These are phyloP conservation scores for Dipodascus geniculatus DNA, from an alignment of 805 yeast genomes.

Conservation along the genomic window DNA sequence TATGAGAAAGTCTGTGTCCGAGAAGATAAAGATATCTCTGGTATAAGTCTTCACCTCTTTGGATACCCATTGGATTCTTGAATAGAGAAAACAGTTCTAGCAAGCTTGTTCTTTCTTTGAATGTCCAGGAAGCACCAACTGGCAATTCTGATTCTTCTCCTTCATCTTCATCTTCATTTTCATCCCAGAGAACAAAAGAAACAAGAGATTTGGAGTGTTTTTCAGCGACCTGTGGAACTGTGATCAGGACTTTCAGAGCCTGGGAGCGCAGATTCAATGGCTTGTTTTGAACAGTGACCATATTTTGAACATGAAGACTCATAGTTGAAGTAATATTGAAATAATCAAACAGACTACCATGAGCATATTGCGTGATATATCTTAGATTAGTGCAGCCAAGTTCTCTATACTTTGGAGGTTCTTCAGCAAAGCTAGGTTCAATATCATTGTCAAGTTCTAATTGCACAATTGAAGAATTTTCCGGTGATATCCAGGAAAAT, in stretches of 20 bases:
- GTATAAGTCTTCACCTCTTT: constrained; percentile 41
- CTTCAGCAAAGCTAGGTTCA: constrained; percentile 9
- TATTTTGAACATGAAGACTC: neutral
- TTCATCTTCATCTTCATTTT: constrained; percentile 19
- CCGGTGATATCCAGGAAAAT: constrained; percentile 24
- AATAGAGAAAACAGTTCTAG: constrained; percentile 55
- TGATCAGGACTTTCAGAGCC: constrained; percentile 42
- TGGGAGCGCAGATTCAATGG: constrained; percentile 39
- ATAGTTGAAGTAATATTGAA: neutral
- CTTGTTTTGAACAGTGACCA: constrained; percentile 23
- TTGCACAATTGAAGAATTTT: constrained; percentile 13
- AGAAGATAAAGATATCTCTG: constrained; percentile 42
- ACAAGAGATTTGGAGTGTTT: constrained; percentile 42
- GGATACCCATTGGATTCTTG: constrained; percentile 45
- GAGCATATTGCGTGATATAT: neutral
- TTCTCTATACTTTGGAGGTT: neutral
- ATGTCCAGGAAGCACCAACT: constrained; percentile 12
- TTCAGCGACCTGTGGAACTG: constrained; percentile 63
- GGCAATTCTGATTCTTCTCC: constrained; percentile 17
- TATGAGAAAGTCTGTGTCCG: constrained; percentile 45
- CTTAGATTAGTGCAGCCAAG: neutral
- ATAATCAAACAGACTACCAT: neutral
- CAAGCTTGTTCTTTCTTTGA: constrained; percentile 28
- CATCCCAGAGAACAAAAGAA: constrained; percentile 41
- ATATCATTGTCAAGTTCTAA: neutral